Base-by-base conservation (phyloP, 768 basidiomycete genomes). In the Mrakia gelida region DNA sequence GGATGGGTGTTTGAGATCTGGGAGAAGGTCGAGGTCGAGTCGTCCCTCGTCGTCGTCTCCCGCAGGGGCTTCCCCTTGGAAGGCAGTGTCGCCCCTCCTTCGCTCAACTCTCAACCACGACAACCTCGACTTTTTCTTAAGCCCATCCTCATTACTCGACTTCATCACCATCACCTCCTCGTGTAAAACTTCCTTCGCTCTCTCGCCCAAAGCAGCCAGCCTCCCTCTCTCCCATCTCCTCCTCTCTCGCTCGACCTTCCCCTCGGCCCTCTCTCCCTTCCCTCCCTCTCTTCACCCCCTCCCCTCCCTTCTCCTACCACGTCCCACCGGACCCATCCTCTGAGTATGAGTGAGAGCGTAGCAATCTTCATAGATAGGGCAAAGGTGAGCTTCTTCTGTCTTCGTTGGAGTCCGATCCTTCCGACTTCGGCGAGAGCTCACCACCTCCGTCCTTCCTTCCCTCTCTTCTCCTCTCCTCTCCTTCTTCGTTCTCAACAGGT, bases 301-400 rank as follows among this genome's bases (percentile, higher is more conserved):
- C 54, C 71, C 71, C 52, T 59, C 7, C 3, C 34, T 30, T 21
- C 54, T 7, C 26, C 21, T 65, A 59, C 52, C 1, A 56, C 56
- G 71, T 54, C 76, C 21, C n/a, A 26, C 59, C 43, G 63, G 63
- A 65, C 63, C 63, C 63, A 76, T 30, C 38, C 54, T 32, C 41
- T 76, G 34, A 80, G 80, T 68, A 82, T 80, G 75, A 75, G 63
- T 28, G 82, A 83, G 65, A 80, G 72, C 18, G 30, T 84, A n/a
- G 83, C 84, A 11, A 81, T 84, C 75, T 82, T 82, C 11, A 56
- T 85, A 2, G 84, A 85, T 78, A 67, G 84, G 49, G 77, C 77
- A 54, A 78, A 78, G 77, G 77, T 73, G 10, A n/a, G 38, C 59
- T 26, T 13, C 3, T 32, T 32, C 21, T 75, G 21, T 7, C 16